Base-by-base conservation (phyloP, 768 basidiomycete genomes). In the Tricholoma matsutake region DNA sequence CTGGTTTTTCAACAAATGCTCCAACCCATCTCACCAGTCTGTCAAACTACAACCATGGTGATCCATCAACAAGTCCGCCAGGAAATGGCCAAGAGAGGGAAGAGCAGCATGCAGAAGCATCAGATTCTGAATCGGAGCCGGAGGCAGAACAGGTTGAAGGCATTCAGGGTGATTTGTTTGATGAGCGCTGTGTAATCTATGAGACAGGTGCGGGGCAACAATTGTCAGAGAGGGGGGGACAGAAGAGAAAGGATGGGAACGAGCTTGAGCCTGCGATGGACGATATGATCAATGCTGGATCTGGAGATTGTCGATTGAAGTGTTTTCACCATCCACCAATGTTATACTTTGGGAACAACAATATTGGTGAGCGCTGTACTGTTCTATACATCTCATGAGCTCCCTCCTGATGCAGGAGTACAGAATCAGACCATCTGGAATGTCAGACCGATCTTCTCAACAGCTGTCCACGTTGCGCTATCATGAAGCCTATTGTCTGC, bases 11-110 rank as follows among this genome's bases (percentile, higher is more conserved):
- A 39, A 39, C 37, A 39, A 39, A 10, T 14, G 14, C 37, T 39
- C 37, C 37, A 39, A 39, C 37, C 37, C 37, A 39, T 39, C 37
- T 39, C 37, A 14, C 13, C 37, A 39, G 32, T 32, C 32, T 32
- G 32, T 32, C 32, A 9, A 32, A 32, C 32, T 32, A 32, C 32
- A 32, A 32, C 34, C 34, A 41, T 14, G 39, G 13, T 6, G 39
- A 41, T 41, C 39, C 16, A 39, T 39, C 37, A 39, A 39, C 37
- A 39, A 39, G 37, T 39, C 37, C 37, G 13, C 68, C 68, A 2
- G 25, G 47, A 3, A 53, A 54, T 5, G 64, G 6, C 18, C 16
- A 58, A 35, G 55, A 57, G 53, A 51, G 56, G 28, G 28, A 43
- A 41, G 49, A 18, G 53, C 52, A 59, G 31, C 58, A 32, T 52